These are phyloP conservation scores for Helicocarpus griseus DNA, from an alignment of 2,329 filamentous ascomycete genomes.

Conservation along the genomic window DNA sequence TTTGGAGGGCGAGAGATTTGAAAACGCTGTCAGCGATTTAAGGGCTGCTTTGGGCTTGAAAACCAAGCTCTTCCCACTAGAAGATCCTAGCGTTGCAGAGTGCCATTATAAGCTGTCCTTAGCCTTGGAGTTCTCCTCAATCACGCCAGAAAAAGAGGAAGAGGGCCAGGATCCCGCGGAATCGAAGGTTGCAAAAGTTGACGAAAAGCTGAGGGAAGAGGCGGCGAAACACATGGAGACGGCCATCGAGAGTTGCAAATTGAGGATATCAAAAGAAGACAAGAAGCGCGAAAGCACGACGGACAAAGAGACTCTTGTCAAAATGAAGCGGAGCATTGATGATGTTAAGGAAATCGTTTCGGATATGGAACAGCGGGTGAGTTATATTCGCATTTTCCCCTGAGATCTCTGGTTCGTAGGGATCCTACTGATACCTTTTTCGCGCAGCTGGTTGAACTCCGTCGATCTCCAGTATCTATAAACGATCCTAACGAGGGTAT, in stretches of 20 bases:
- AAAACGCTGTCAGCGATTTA: conserved; percentile 76
- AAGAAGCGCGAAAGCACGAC: conserved; percentile 30
- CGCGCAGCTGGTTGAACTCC: conserved; percentile 46
- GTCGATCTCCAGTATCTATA: conserved; percentile 43
- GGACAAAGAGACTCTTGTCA: conserved; percentile 30
- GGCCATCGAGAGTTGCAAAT: conserved; percentile 49
- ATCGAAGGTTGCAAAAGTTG: conserved; percentile 28
- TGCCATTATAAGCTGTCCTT: conserved; percentile 94
- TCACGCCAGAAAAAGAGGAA: conserved; percentile 43
- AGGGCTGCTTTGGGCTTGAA: conserved; percentile 70
- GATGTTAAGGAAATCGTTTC: conserved; percentile 53
- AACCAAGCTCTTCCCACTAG: conserved; percentile 64
- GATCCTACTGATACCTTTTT: background rate
- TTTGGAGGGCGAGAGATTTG: conserved; percentile 90
- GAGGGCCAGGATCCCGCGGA: conserved; percentile 33
- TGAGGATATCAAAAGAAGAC: conserved; percentile 46
- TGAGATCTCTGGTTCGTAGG: background rate
- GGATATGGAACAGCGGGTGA: conserved; percentile 51
- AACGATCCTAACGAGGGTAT: conserved; percentile 26
- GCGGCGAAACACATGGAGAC: conserved; percentile 50
- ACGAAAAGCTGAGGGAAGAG: conserved; percentile 48
- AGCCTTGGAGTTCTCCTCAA: conserved; percentile 84
- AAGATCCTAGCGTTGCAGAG: conserved; percentile 81
- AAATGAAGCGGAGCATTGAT: conserved; percentile 39
- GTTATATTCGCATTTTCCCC: conserved; percentile 12